Evolutionary conservation across 257 asterid species (phyloP), one percentile per base, ranked within the genome.

Genomic region (Jacaranda mimosifolia): DNA sequence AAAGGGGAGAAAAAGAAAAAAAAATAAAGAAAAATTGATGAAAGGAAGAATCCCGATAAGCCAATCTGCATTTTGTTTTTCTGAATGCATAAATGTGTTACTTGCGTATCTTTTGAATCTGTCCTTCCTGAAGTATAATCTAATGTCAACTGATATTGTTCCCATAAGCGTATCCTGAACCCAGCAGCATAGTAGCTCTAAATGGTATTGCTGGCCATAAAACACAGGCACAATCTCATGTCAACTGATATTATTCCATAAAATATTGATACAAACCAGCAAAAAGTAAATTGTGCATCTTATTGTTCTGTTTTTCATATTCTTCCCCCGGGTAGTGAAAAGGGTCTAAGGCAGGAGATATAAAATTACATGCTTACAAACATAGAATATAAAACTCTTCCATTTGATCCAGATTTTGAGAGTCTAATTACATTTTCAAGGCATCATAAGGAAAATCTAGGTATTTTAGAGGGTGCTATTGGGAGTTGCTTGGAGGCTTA

Each of bases 401-500:
- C 80, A 77, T 81, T 67, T 40, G 75, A 38, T 72, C 70, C 11
- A 26, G 70, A 71, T 42, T 51, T 78, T 48, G 49, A 32, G 78
- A 77, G 71, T 68, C 45, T 58, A 74, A 79, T 59, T 70, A 84
- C 87, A 68, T 69, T 77, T 59, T 63, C 75, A 73, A 56, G 39
- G 60, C 77, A 64, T 3, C 77, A 77, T 39, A 59, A 64, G 56
- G 67, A 42, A 7, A 63, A 71, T 67, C 10, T 17, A 19, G 64
- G 26, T n/a, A 26, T 11, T 56, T 48, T 55, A 53, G 69, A 75
- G 32, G 75, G 63, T 51, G 83, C 85, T 90, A 91, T 75, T 77
- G 91, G 2, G 97, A 95, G 87, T 83, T 88, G 84, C 93, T 87
- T 64, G 96, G 97, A 63, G 97, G 89, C 79, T 83, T 85, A 80